Evolutionary conservation across 2,329 filamentous ascomycete species (phyloP).

Genomic region (Nemania diffusa): DNA sequence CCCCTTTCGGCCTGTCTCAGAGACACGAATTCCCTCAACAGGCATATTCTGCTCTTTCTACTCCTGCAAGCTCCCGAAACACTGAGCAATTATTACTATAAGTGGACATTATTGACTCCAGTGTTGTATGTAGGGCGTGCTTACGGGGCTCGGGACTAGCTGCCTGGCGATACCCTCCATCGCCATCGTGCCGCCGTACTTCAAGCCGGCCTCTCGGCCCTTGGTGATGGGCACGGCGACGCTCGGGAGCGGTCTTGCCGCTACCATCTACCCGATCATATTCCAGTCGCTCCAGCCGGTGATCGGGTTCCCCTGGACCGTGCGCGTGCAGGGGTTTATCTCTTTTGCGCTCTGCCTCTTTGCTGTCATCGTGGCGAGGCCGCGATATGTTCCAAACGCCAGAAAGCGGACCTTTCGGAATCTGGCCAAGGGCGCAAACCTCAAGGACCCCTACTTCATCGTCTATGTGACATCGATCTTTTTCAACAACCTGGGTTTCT

Average conservation of each 20-base stretch:
- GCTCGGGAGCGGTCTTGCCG: conserved; percentile 32
- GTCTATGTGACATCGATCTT: conserved; percentile 34
- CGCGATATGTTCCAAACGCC: conserved; percentile 27
- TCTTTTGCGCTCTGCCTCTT: conserved; percentile 29
- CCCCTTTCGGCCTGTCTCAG: too few relatives aligned
- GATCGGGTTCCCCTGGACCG: conserved; percentile 35
- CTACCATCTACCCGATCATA: conserved; percentile 34
- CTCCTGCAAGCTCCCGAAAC: too few relatives aligned
- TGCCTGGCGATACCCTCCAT: conserved; percentile 32
- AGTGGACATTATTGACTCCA: too few relatives aligned
- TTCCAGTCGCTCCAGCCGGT: conserved; percentile 32
- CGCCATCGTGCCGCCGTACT: conserved; percentile 34
- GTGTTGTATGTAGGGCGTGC: too few relatives aligned
- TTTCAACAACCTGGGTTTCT: conserved; percentile 37
- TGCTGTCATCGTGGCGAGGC: conserved; percentile 31
- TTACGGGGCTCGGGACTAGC: conserved; percentile 31
- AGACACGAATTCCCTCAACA: too few relatives aligned
- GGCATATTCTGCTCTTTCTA: too few relatives aligned
- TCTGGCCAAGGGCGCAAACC: conserved; percentile 30
- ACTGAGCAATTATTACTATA: too few relatives aligned
- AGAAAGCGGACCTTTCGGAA: conserved; percentile 27
- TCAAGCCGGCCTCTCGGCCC: conserved; percentile 23
- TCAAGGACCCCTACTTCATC: conserved; percentile 28
- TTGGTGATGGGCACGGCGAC: conserved; percentile 31
- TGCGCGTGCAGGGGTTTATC: conserved; percentile 35